Evolutionary conservation across 2,329 filamentous ascomycete species (phyloP), one percentile per base, ranked within the genome.

Genomic region (Aaosphaeria pasadenensis): DNA sequence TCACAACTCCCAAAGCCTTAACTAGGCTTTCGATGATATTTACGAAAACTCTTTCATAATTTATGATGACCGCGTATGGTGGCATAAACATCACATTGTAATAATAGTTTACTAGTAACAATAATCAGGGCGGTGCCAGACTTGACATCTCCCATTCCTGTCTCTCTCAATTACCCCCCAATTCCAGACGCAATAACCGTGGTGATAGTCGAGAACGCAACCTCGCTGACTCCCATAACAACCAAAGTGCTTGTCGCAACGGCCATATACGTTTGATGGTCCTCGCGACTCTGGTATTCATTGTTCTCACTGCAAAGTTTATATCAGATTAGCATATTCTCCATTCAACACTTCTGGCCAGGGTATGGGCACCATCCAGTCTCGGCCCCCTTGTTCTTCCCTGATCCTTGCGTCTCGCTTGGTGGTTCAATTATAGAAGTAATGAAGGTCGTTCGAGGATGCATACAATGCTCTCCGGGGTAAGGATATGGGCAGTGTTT

Each of bases 401-500:
- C 42, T 11, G 9, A 39, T 24, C 24, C 47, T 30, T 30, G 39
- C 11, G 43, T 43, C 38, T 17, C 29, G 35, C 36, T 36, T n/a
- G 33, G 33, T n/a, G 7, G 7, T n/a, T 36, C 33, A 9, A n/a
- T 36, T n/a, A 36, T n/a, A n/a, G n/a, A 36, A 9, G 33, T 36
- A 9, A 36, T n/a, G 33, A 36, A 36, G 9, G 33, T 36, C 33
- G 33, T 36, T 9, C 7, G 33, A 9, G 33, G 33, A 9, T 46
- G 24, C 32, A 44, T 35, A 30, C 63, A 66, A 17, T 59, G 45
- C 6, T 61, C 48, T 0, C 49, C 49, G 0, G 63, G 63, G 28
- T 66, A 62, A 2, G 63, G 63, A 41, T 64, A 67, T n/a, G 61
- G 63, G 48, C 64, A 67, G 13, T 57, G 55, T 5, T 51, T 24